These are phyloP conservation scores for Aspergillus costaricaensis DNA, from an alignment of 2,329 filamentous ascomycete genomes.

Conservation along the genomic window DNA sequence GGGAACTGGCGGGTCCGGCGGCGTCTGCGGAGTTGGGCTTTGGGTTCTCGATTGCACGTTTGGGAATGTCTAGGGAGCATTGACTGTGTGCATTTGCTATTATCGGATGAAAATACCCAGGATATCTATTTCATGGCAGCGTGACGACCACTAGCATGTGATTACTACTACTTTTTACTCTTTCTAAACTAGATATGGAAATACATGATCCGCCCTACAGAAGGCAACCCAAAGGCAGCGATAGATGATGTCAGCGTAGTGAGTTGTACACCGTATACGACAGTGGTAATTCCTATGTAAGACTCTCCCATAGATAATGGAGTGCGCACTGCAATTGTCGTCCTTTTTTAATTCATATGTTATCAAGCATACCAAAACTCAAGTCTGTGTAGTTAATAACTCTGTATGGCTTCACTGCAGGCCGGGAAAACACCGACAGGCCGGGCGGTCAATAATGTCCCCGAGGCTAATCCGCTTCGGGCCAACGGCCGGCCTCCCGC, in stretches of 20 bases:
- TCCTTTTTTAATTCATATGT: no score
- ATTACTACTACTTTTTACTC: not conserved
- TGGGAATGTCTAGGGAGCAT: constrained; percentile 20
- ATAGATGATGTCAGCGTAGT: not conserved
- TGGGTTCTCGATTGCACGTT: constrained; percentile 12
- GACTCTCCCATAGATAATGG: not conserved
- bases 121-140: constrained; percentile 25
- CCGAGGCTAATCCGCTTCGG: constrained; percentile 25
- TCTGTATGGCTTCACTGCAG: not conserved
- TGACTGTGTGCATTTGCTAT: constrained; percentile 18
- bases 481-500: constrained; percentile 20
- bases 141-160: constrained; percentile 17
- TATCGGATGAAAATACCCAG: constrained; percentile 36
- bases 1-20: constrained; percentile 7
- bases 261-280: no score
- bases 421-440: constrained; percentile 2
- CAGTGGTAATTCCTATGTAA: no score
- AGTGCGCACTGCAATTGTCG: not conserved
- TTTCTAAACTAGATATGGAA: constrained; percentile 17
- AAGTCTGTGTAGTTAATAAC: no score
- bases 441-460: constrained; percentile 18
- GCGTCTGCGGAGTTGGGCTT: constrained; percentile 14
- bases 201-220: constrained; percentile 13
- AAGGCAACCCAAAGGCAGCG: not conserved
- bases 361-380: no score